Conservation (phyloP, 192 early-diverging fungal genomes). For the Globomyces pollinis-pini region DNA sequence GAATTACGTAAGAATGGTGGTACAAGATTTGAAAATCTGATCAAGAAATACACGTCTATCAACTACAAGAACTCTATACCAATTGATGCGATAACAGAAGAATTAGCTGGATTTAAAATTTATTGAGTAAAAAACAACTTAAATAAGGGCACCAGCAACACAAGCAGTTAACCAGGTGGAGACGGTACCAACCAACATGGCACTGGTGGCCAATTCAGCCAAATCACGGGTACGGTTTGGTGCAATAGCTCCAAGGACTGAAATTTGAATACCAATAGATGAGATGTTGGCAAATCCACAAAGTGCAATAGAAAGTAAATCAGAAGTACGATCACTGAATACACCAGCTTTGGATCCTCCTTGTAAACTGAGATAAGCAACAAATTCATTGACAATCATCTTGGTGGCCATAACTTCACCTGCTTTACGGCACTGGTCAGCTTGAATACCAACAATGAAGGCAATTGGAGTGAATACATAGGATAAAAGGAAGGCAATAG, state of each 20-base stretch:
- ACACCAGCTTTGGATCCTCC: conserved; percentile 6
- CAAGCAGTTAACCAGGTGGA: conserved; percentile 73
- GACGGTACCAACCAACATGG: conserved; percentile 72
- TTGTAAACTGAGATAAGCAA: conserved; percentile 51
- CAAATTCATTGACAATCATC: conserved; percentile 83
- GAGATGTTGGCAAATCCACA: conserved; percentile 85
- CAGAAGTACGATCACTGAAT: conserved; percentile 19
- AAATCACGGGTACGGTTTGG: conserved; percentile 62
- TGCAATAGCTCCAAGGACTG: conserved; percentile 64
- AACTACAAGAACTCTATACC: too few species aligned
- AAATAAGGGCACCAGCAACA: conserved; percentile 58
- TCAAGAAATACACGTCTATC: too few species aligned
- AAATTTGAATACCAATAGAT: conserved; percentile 77
- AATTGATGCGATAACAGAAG: too few species aligned
- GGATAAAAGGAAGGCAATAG: conserved; percentile 61
- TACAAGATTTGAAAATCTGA: too few species aligned
- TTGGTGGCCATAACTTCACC: conserved; percentile 66
- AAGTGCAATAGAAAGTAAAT: conserved; percentile 59
- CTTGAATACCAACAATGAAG: conserved; percentile 60
- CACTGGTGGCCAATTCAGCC: conserved; percentile 64
- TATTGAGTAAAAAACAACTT: conserved; percentile 13
- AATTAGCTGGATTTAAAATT: too few species aligned
- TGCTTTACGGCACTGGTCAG: conserved; percentile 41
- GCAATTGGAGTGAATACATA: conserved; percentile 74
- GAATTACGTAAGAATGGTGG: conserved; percentile 6